A percentile compares a stretch with the other conserved stretches of the same genome.
These are phyloP conservation scores for Phascolomyces articulosus DNA, from an alignment of 371 early-diverging fungal species.

Conservation along the genomic window DNA sequence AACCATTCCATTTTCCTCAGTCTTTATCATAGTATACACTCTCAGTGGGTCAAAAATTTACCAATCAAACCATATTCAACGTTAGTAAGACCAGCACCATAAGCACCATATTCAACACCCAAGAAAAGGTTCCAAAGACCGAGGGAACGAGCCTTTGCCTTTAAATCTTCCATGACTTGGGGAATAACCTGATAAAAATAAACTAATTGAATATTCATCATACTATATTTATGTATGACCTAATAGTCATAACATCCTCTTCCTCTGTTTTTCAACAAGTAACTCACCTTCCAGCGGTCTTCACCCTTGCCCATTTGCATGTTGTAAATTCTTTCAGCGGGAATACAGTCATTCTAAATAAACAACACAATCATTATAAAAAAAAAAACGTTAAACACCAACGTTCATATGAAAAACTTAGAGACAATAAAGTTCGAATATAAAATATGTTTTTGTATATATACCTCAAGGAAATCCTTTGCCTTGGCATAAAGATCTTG, in stretches of 20 bases:
- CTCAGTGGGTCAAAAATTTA: conserved; percentile 39
- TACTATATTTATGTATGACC: background rate
- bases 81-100: conserved; percentile 88
- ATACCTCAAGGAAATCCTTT: conserved; percentile 80
- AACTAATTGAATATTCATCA: background rate
- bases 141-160: conserved; percentile 81
- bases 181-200: conserved; percentile 62
- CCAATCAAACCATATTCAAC: conserved; percentile 88
- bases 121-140: conserved; percentile 98
- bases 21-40: background rate
- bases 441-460: background rate
- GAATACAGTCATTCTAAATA: conserved; percentile 89
- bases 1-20: too few species aligned
- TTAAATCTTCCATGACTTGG: conserved; percentile 85
- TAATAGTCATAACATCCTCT: too few species aligned
- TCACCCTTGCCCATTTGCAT: conserved; percentile 76
- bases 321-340: conserved; percentile 81
- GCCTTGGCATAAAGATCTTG: conserved; percentile 70
- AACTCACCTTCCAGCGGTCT: conserved; percentile 81
- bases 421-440: too few species aligned
- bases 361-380: conserved; percentile 28
- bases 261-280: too few species aligned
- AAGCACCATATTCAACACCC: conserved; percentile 68
- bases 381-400: background rate
- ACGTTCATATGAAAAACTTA: too few species aligned